Conservation (phyloP, 495 filamentous ascomycete species). For the Tuber calosporum region DNA sequence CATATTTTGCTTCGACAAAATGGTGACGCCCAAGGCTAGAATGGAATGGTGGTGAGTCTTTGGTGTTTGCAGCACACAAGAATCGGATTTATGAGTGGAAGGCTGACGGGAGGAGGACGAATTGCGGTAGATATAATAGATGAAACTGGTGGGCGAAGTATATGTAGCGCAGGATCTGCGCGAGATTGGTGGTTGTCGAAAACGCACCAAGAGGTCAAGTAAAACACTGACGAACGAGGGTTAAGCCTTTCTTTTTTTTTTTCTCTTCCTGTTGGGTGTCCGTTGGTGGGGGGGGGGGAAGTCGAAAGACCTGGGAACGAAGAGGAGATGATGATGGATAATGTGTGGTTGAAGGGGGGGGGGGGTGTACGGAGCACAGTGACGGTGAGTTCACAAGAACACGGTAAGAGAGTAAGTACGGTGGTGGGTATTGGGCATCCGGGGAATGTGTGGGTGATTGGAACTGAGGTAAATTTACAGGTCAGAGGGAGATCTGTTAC, state of each 20-base stretch:
- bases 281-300: not conserved
- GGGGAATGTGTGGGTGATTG: conserved; percentile 12
- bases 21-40: conserved; percentile 24
- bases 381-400: conserved; percentile 1
- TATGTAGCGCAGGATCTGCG: conserved; percentile 4
- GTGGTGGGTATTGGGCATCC: conserved; percentile 32
- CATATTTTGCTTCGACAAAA: conserved; percentile 39
- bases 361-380: not conserved
- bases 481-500: conserved; percentile 7
- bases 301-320: not conserved
- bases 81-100: conserved; percentile 4
- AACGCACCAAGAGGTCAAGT: conserved; percentile 1
- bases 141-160: conserved; percentile 26
- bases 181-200: conserved; percentile 2
- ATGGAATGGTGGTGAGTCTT: conserved; percentile 19
- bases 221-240: conserved; percentile 2
- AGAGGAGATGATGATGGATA: conserved; percentile 1
- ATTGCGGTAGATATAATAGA: conserved; percentile 36
- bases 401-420: conserved; percentile 23
- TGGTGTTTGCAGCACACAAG: conserved; percentile 2
- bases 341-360: not conserved
- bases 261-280: not conserved
- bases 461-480: not conserved
- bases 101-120: conserved; percentile 18
- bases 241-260: not conserved